Percentiles rank a stretch among this genome's conserved stretches.
Evolutionary conservation across 2,329 filamentous ascomycete genomes (phyloP).

Genomic region (Aspergillus novofumigatus): DNA sequence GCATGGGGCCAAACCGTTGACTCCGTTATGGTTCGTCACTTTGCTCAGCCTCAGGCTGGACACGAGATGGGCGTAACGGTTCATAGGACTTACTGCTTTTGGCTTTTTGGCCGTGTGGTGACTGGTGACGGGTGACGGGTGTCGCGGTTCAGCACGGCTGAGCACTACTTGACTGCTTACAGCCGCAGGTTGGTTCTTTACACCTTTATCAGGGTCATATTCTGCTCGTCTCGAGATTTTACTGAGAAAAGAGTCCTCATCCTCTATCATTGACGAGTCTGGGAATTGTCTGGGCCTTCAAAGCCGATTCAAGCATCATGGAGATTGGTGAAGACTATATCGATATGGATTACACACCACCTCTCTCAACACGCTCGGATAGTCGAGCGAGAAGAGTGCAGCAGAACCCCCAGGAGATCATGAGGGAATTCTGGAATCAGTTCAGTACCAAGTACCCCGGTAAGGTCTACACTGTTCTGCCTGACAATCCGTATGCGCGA

Average conservation of each 20-base stretch:
- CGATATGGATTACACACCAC: constrained; percentile 21
- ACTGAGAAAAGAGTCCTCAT: background rate
- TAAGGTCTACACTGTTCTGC: constrained; percentile 68
- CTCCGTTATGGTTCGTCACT: constrained; percentile 1
- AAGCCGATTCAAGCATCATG: constrained; percentile 12
- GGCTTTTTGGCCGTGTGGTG: background rate
- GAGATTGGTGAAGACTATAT: constrained; percentile 27
- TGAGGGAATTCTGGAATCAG: constrained; percentile 70
- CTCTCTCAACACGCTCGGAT: constrained; percentile 29
- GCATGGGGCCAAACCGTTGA: background rate
- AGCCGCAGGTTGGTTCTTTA: background rate
- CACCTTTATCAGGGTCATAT: background rate
- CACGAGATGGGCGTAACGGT: background rate
- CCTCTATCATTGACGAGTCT: background rate
- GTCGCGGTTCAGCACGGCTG: background rate
- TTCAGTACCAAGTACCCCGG: constrained; percentile 68
- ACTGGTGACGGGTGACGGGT: too few relatives aligned
- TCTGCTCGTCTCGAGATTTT: background rate
- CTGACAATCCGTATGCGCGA: constrained; percentile 62
- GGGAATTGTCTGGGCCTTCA: background rate
- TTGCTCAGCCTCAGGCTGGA: constrained; percentile 6
- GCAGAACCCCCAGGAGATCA: constrained; percentile 61
- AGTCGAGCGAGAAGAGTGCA: constrained; percentile 37
- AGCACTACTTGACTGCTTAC: background rate
- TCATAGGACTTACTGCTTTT: background rate